These are phyloP conservation scores for Melanogaster broomeanus DNA, from an alignment of 768 basidiomycete genomes.

Conservation along the genomic window DNA sequence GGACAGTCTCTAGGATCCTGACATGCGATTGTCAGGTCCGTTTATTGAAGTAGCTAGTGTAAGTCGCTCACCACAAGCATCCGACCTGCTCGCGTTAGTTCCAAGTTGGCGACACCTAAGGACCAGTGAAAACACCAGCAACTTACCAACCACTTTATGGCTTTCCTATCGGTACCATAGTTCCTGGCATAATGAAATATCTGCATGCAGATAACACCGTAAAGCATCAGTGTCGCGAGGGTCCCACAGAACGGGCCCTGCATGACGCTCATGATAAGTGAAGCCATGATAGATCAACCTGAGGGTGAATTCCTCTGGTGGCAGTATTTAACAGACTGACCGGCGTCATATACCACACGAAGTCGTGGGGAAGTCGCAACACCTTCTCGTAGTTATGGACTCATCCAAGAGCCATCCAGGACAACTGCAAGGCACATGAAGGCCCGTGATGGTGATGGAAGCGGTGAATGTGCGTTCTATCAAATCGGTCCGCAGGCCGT, in stretches of 20 bases:
- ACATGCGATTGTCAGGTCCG: too few relatives aligned
- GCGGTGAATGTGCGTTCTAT: too few relatives aligned
- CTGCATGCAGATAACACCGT: constrained; percentile 19
- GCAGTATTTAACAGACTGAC: too few relatives aligned
- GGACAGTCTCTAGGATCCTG: constrained; percentile 15
- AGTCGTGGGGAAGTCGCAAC: too few relatives aligned
- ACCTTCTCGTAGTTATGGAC: too few relatives aligned
- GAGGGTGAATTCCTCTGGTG: too few relatives aligned
- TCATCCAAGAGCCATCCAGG: too few relatives aligned
- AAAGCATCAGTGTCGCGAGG: constrained; percentile 8
- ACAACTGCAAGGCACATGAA: too few relatives aligned
- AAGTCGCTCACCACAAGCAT: constrained; percentile 10
- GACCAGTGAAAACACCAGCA: background rate
- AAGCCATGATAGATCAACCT: constrained; percentile 1
- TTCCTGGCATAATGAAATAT: constrained; percentile 11
- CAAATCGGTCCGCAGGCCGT: too few relatives aligned
- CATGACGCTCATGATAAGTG: constrained; percentile 5
- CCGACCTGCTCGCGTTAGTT: constrained; percentile 4
- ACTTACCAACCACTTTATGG: constrained; percentile 17
- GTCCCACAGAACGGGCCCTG: constrained; percentile 15
- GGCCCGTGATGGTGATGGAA: too few relatives aligned
- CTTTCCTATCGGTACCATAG: constrained; percentile 5
- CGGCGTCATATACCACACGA: too few relatives aligned
- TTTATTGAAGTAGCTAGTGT: background rate
- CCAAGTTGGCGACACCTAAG: background rate